phyloP scores from a whole-genome alignment of 2,329 filamentous ascomycete species.

The Ceratocystis albifundus region DNA sequence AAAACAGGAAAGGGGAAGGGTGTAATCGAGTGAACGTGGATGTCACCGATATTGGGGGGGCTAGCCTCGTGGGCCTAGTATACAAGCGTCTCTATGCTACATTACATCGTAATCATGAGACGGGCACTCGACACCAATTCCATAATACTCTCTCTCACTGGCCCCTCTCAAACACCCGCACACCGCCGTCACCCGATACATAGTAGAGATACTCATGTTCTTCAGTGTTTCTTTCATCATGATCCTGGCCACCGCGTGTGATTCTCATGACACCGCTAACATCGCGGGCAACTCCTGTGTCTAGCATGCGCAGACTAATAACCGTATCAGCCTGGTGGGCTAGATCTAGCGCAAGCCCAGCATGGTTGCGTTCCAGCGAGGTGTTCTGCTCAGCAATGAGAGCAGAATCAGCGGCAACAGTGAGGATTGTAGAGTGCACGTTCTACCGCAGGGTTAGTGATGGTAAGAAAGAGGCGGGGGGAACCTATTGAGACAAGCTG shows the following conservation, averaged over 20 bases:
- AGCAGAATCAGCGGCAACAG: constrained; percentile 61
- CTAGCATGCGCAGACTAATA: constrained; percentile 61
- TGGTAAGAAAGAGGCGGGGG: constrained; percentile 39
- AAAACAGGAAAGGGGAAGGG: no score
- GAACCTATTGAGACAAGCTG: constrained; percentile 35
- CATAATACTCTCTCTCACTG: not conserved
- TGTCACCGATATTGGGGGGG: no score
- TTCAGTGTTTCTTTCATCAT: constrained; percentile 31
- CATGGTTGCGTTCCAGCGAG: constrained; percentile 56
- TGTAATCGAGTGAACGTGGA: no score
- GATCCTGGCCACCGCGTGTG: constrained; percentile 42
- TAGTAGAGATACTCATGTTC: constrained; percentile 71
- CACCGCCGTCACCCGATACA: constrained; percentile 64
- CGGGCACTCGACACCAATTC: no score
- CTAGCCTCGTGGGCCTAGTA: no score
- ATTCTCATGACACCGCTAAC: constrained; percentile 79
- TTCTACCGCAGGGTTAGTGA: constrained; percentile 33
- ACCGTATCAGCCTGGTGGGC: constrained; percentile 67
- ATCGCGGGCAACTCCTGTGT: constrained; percentile 80
- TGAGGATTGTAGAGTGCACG: constrained; percentile 54
- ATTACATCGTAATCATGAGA: no score
- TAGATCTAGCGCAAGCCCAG: constrained; percentile 56
- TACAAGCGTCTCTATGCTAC: no score
- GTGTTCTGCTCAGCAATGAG: constrained; percentile 52
- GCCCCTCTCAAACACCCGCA: constrained; percentile 76